Evolutionary conservation across 2,329 filamentous ascomycete genomes (phyloP).

Genomic region (Leptographium lundbergii): DNA sequence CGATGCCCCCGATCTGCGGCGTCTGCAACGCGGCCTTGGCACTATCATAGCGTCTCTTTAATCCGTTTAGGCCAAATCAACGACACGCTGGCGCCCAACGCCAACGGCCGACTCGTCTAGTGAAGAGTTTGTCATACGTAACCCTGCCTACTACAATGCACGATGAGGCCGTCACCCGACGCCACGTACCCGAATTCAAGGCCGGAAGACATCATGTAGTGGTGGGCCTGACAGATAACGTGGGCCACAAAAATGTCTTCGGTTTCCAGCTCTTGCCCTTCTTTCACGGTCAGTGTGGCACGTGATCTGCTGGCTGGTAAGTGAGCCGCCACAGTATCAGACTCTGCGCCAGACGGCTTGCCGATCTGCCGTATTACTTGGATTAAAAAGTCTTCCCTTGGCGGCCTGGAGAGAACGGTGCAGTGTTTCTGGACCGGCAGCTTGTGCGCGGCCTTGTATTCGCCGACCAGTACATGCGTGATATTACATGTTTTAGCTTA

Average conservation of each 20-base stretch:
- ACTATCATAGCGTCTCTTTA: too few relatives aligned
- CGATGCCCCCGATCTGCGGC: too few relatives aligned
- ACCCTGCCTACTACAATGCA: too few relatives aligned
- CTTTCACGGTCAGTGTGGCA: neutral
- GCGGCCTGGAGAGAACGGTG: neutral
- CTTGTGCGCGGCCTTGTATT: slow-evolving; percentile 1
- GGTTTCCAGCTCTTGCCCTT: neutral
- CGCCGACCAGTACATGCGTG: neutral
- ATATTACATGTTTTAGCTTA: too few relatives aligned
- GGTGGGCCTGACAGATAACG: slow-evolving; percentile 5
- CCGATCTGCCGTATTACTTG: too few relatives aligned
- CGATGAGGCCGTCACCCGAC: slow-evolving; percentile 5
- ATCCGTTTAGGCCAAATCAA: too few relatives aligned
- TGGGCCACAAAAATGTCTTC: neutral
- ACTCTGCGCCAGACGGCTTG: neutral
- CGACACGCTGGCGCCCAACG: too few relatives aligned
- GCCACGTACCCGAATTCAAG: slow-evolving; percentile 8
- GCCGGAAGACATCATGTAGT: slow-evolving; percentile 7
- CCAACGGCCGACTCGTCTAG: too few relatives aligned
- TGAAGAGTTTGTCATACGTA: too few relatives aligned
- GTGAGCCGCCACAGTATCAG: too few relatives aligned
- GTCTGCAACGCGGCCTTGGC: too few relatives aligned
- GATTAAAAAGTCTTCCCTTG: neutral
- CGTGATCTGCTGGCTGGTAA: too few relatives aligned
- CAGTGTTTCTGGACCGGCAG: neutral